A percentile compares a stretch with the other conserved stretches of the same genome.
Evolutionary conservation across 257 asterid species (phyloP).

Genomic region (Haberlea rhodopensis): DNA sequence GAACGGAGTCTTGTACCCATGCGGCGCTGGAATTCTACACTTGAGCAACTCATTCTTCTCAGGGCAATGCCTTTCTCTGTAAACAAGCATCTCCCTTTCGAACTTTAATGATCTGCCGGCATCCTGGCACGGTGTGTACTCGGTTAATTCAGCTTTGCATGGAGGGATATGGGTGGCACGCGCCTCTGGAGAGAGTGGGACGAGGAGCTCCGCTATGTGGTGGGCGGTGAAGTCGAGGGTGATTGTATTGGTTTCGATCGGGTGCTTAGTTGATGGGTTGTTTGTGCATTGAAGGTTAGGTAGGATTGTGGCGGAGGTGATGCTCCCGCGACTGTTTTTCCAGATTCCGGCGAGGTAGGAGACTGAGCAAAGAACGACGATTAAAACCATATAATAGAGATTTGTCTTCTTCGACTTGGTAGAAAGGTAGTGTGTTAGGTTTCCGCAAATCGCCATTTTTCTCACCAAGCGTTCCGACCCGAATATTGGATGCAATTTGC

Average conservation of each 20-base stretch:
- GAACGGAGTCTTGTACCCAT: conserved; percentile 68
- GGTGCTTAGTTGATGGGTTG: conserved; percentile 5
- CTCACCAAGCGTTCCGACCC: conserved; percentile 23
- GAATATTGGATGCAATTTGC: background rate
- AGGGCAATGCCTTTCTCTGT: conserved; percentile 88
- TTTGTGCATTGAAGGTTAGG: conserved; percentile 43
- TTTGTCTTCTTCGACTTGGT: conserved; percentile 52
- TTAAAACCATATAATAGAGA: conserved; percentile 46
- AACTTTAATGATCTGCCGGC: conserved; percentile 54
- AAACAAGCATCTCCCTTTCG: conserved; percentile 55
- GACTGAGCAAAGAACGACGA: conserved; percentile 60
- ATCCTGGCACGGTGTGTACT: conserved; percentile 93
- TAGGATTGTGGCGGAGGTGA: conserved; percentile 34
- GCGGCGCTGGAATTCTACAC: conserved; percentile 88
- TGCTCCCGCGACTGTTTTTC: conserved; percentile 52
- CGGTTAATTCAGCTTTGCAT: conserved; percentile 51
- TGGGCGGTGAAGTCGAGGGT: conserved; percentile 61
- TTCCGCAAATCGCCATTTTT: conserved; percentile 57
- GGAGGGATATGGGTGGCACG: conserved; percentile 55
- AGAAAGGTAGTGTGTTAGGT: conserved; percentile 46
- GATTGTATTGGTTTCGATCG: background rate
- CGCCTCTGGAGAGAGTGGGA: conserved; percentile 37
- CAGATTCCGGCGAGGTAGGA: conserved; percentile 72
- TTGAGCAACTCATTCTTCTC: conserved; percentile 45
- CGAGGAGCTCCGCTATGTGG: conserved; percentile 59